These are phyloP conservation scores for Closterium sp. DNA, from an alignment of 139 green algal species.

Conservation along the genomic window DNA sequence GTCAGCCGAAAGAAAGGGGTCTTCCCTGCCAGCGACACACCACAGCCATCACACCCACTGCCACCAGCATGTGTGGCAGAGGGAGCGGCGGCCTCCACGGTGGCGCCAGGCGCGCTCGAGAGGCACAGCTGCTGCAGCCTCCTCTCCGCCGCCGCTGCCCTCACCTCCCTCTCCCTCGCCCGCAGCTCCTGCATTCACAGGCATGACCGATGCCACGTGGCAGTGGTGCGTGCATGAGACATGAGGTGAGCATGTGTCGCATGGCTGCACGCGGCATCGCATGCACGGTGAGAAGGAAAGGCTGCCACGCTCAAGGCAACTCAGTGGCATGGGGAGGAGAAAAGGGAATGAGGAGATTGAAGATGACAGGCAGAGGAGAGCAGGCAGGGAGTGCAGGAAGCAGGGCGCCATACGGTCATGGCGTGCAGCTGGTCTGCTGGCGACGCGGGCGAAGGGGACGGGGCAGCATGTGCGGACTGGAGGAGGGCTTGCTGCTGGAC, in stretches of 20 bases:
- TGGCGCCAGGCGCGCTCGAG: no score
- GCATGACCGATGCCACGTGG: background rate
- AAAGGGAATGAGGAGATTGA: no score
- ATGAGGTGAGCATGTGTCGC: no score
- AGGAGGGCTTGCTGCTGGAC: background rate
- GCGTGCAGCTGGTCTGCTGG: background rate
- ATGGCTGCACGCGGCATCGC: no score
- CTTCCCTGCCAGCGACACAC: constrained; percentile 11
- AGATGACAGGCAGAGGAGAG: background rate
- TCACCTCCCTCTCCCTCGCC: constrained; percentile 18
- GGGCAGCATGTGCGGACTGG: background rate
- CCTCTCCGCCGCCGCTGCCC: constrained; percentile 26
- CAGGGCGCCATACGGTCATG: background rate
- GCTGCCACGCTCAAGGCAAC: no score
- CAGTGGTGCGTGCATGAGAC: no score
- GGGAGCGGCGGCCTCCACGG: no score
- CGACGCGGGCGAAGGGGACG: background rate
- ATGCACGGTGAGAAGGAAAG: no score
- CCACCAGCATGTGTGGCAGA: background rate
- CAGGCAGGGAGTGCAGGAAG: background rate
- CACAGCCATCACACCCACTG: constrained; percentile 16
- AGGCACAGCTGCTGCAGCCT: constrained; percentile 9
- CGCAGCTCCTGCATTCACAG: background rate
- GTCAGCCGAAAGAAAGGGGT: constrained; percentile 29
- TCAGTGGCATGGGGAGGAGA: no score